phyloP scores from a whole-genome alignment of 208 protist species.

The Zelonia costaricensis region DNA sequence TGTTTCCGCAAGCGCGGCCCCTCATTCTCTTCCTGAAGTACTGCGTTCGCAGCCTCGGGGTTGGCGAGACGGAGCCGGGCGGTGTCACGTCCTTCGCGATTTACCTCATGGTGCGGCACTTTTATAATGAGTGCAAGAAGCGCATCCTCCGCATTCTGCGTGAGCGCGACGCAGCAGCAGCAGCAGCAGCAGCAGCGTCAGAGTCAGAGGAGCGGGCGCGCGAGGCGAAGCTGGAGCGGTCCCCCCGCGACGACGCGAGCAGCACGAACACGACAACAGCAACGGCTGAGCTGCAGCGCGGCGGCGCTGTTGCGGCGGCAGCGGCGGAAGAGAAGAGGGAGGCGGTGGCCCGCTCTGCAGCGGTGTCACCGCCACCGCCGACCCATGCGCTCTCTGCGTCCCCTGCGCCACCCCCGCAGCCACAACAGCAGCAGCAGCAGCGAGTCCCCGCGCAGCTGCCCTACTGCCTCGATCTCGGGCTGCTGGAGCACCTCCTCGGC shows the following conservation, averaged over 20 bases:
- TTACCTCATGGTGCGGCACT: conserved; percentile 86
- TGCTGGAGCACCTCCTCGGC: conserved; percentile 28
- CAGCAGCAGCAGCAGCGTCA: conserved; percentile 8
- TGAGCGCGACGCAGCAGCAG: conserved; percentile 16
- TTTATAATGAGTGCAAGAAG: conserved; percentile 68
- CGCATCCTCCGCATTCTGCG: conserved; percentile 41
- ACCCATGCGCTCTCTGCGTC: too few species aligned
- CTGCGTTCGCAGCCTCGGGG: conserved; percentile 60
- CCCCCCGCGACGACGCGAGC: not conserved
- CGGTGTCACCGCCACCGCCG: too few species aligned
- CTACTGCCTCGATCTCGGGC: conserved; percentile 17
- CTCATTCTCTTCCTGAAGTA: conserved; percentile 88
- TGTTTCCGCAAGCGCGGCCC: conserved; percentile 57
- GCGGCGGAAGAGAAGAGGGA: too few species aligned
- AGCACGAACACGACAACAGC: conserved; percentile 1
- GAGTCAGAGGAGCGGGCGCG: not conserved
- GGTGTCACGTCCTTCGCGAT: conserved; percentile 84
- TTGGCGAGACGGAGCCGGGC: conserved; percentile 71
- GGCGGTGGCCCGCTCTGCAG: too few species aligned
- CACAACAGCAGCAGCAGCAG: conserved; percentile 5
- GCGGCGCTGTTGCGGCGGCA: not conserved
- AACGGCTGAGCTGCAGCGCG: not conserved
- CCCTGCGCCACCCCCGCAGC: too few species aligned
- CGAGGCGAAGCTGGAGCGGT: conserved; percentile 1
- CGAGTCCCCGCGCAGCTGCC: not conserved